phyloP scores from a whole-genome alignment of 768 basidiomycete genomes.

The Rhizopogon vinicolor region DNA sequence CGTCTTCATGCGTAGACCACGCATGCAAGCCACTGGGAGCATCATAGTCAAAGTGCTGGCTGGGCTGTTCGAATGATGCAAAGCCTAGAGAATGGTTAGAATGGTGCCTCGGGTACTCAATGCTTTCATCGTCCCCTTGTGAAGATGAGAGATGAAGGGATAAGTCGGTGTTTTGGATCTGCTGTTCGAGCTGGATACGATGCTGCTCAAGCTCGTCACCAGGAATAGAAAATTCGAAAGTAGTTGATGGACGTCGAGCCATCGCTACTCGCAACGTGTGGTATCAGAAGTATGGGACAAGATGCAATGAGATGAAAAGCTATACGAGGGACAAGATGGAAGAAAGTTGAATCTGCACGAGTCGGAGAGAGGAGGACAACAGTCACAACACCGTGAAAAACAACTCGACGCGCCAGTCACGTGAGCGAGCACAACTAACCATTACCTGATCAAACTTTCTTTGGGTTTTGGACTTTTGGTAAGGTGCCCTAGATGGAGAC shows the following conservation, averaged over 20 bases:
- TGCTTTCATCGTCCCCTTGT: constrained; percentile 40
- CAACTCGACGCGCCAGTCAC: constrained; percentile 23
- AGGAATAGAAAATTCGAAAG: constrained; percentile 49
- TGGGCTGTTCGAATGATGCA: constrained; percentile 56
- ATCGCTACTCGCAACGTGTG: constrained; percentile 15
- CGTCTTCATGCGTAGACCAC: constrained; percentile 65
- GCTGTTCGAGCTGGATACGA: constrained; percentile 75
- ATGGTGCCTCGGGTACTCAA: constrained; percentile 73
- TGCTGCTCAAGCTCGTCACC: constrained; percentile 74
- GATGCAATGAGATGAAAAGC: constrained; percentile 9
- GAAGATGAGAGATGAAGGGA: constrained; percentile 65
- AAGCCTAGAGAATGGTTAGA: constrained; percentile 57
- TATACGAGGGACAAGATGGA: constrained; percentile 4
- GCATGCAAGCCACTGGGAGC: constrained; percentile 43
- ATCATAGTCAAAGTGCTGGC: constrained; percentile 55
- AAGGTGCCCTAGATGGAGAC: constrained; percentile 51
- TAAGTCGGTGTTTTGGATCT: constrained; percentile 68
- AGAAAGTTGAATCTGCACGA: constrained; percentile 4
- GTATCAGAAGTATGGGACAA: constrained; percentile 7
- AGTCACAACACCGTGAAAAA: constrained; percentile 16
- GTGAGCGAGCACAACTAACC: constrained; percentile 13
- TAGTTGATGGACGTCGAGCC: constrained; percentile 20
- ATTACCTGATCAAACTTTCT: neutral
- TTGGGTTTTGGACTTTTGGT: neutral
- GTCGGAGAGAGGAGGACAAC: neutral